Conservation (phyloP, 1,284 basidiomycete species). For the Cutaneotrichosporon mucoides region DNA sequence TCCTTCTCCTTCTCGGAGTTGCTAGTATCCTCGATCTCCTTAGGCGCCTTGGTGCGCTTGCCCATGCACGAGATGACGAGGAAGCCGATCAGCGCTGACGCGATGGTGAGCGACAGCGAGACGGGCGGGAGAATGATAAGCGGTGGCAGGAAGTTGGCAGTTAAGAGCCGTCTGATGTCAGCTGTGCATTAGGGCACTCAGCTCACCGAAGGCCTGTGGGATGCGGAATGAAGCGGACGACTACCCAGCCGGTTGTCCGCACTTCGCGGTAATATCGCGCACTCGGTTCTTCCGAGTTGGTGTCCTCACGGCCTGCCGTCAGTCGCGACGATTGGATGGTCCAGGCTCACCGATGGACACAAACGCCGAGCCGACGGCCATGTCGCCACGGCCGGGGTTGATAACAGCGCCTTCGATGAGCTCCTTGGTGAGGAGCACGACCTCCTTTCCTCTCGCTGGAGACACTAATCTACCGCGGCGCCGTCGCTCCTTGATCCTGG, state of each 20-base stretch:
- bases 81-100: conserved; percentile 37
- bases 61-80: conserved; percentile 32
- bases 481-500: conserved; percentile 27
- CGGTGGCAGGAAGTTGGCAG: conserved; percentile 41
- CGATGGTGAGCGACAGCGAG: conserved; percentile 39
- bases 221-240: conserved; percentile 43
- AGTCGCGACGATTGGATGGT: not conserved
- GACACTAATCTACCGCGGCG: conserved; percentile 26
- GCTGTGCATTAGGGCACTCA: not conserved
- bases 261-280: conserved; percentile 33
- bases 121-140: conserved; percentile 43
- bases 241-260: conserved; percentile 48
- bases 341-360: conserved; percentile 40
- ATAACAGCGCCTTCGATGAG: conserved; percentile 41
- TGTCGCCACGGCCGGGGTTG: conserved; percentile 30
- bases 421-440: conserved; percentile 41
- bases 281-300: conserved; percentile 18
- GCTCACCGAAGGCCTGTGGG: conserved; percentile 41
- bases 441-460: conserved; percentile 33
- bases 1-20: not conserved
- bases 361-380: conserved; percentile 35
- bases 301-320: conserved; percentile 38
- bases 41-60: not conserved
- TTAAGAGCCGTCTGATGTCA: conserved; percentile 29
- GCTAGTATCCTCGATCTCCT: not conserved